Percentiles rank a stretch among this genome's conserved stretches.
Evolutionary conservation across 2,329 filamentous ascomycete genomes (phyloP).

Genomic region (Diplodia corticola): DNA sequence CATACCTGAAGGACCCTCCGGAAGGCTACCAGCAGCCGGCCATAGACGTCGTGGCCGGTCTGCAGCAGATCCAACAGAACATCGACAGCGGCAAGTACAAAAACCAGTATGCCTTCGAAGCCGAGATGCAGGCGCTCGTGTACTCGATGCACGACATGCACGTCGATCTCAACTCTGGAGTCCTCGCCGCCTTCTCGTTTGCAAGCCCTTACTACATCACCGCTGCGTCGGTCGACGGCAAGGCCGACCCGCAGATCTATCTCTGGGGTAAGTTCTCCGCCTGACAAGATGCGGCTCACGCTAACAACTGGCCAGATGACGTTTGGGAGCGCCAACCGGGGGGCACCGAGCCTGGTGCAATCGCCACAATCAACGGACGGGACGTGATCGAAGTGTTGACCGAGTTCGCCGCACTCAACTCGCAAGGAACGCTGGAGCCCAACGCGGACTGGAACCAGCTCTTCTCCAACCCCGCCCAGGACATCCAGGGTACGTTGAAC

Average conservation of each 20-base stretch:
- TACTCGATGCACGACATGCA: slow-evolving; percentile 38
- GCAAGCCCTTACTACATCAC: slow-evolving; percentile 31
- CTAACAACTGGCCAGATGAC: background rate
- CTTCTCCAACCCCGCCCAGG: slow-evolving; percentile 30
- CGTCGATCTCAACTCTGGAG: slow-evolving; percentile 30
- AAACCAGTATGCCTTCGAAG: slow-evolving; percentile 44
- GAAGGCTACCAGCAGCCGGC: slow-evolving; percentile 44
- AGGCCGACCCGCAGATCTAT: slow-evolving; percentile 34
- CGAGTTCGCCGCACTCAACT: slow-evolving; percentile 32
- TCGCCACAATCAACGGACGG: slow-evolving; percentile 30
- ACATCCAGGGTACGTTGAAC: slow-evolving; percentile 30
- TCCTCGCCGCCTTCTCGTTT: slow-evolving; percentile 34
- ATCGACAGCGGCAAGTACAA: slow-evolving; percentile 33
- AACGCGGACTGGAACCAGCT: slow-evolving; percentile 46
- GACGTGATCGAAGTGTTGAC: slow-evolving; percentile 31
- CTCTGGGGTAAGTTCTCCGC: slow-evolving; percentile 31
- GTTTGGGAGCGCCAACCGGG: background rate
- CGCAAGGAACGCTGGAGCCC: slow-evolving; percentile 40
- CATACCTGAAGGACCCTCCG: slow-evolving; percentile 45
- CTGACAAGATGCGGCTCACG: background rate
- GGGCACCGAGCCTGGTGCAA: slow-evolving; percentile 24
- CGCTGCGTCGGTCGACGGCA: slow-evolving; percentile 31
- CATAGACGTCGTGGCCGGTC: slow-evolving; percentile 36
- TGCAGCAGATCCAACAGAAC: slow-evolving; percentile 32
- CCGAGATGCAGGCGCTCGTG: slow-evolving; percentile 37